phyloP scores from a whole-genome alignment of 2,329 filamentous ascomycete species.

The Geosmithia flava region DNA sequence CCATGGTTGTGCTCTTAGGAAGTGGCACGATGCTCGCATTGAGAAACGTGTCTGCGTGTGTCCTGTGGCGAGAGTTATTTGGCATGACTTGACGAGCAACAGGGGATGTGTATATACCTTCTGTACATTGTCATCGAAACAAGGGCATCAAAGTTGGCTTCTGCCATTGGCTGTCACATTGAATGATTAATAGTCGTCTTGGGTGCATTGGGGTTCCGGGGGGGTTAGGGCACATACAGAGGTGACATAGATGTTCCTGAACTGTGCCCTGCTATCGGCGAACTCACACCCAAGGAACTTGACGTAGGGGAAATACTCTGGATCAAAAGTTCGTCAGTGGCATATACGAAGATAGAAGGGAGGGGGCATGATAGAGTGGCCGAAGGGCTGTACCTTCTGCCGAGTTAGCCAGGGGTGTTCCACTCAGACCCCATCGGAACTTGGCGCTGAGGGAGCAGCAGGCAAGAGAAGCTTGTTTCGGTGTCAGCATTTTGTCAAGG shows the following conservation, averaged over 20 bases:
- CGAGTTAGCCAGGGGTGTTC: conserved; percentile 20
- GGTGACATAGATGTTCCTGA: neutral
- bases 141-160: conserved; percentile 8
- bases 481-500: neutral
- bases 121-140: conserved; percentile 13
- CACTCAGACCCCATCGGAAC: conserved; percentile 20
- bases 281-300: conserved; percentile 14
- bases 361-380: neutral
- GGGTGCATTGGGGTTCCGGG: too few species aligned
- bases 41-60: conserved; percentile 13
- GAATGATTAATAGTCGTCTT: neutral
- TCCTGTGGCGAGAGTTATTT: conserved; percentile 6
- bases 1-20: conserved; percentile 7
- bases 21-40: conserved; percentile 10
- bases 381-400: conserved; percentile 11
- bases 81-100: neutral
- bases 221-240: too few species aligned
- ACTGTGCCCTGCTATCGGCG: neutral
- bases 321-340: neutral
- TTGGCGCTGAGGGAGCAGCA: conserved; percentile 14
- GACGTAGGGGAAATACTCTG: conserved; percentile 23
- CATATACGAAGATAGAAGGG: too few species aligned
- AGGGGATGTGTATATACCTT: conserved; percentile 10
- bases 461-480: conserved; percentile 7
- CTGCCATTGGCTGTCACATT: conserved; percentile 4